Evolutionary conservation across 2,329 filamentous ascomycete genomes (phyloP), one percentile per base, ranked within the genome.

Genomic region (Tolypocladium endophyticum): DNA sequence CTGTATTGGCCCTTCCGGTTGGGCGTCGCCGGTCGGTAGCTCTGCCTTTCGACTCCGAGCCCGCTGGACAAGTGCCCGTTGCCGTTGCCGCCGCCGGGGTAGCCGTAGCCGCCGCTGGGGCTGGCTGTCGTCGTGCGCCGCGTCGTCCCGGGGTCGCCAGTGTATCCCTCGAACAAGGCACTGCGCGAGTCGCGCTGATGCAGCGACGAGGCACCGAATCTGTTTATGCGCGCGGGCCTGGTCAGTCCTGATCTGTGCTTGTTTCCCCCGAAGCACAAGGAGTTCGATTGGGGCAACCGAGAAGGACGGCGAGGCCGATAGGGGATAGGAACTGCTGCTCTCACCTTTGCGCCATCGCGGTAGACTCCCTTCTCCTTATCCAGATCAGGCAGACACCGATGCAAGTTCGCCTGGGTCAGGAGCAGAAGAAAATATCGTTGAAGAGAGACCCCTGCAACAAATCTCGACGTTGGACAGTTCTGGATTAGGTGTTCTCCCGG

Each of bases 1-100:
- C 88, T 93, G 73, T 97, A 97, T 73, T 97, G 92, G 18, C 93
- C 93, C 71, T 88, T 90, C 65, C 64, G 79, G 72, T 92, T 90
- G 61, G 89, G 89, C 61, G 88, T 91, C 65, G 87, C 88, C 38
- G 83, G 74, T 58, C 88, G 78, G 72, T 78, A 89, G n/a, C 76
- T 76, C 39, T 68, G 68, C 16, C 62, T 59, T 58, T 69, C 67
- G 62, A 45, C 25, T 5, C 57, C 64, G 66, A 59, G 54, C 35
- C 39, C 47, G 30, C 72, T 28, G 38, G 35, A 20, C 11, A 59
- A 39, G 64, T 83, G 82, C 59, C 80, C 79, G 70, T 87, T 86
- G 53, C 81, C 80, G 55, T 39, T 47, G 16, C 38, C 23, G 47
- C 57, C 45, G 55, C 61, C 28, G 6, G 50, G 39, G 45, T 61